Percentiles rank a stretch among this genome's conserved stretches.
phyloP scores from a whole-genome alignment of 208 protist genomes.

The Crithidia fasciculata region DNA sequence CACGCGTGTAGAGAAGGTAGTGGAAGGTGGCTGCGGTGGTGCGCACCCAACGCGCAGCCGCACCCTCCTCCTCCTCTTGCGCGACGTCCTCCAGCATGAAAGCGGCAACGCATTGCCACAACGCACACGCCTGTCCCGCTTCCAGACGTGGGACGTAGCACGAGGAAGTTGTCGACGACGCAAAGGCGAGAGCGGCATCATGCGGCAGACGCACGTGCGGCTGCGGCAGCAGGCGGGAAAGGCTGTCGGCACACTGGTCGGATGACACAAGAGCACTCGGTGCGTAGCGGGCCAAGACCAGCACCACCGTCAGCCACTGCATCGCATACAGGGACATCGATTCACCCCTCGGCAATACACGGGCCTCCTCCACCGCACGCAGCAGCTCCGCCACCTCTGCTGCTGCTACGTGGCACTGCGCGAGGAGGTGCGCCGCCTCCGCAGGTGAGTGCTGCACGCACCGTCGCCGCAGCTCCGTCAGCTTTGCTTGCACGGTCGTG shows the following conservation, averaged over 20 bases:
- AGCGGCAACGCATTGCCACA: slow-evolving; percentile 20
- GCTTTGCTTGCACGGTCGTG: slow-evolving; percentile 17
- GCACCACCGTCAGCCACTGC: slow-evolving; percentile 21
- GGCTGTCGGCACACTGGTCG: slow-evolving; percentile 15
- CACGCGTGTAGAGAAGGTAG: slow-evolving; percentile 6
- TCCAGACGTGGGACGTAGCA: neutral
- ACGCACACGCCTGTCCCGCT: neutral
- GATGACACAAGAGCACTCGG: slow-evolving; percentile 22
- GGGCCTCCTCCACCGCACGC: slow-evolving; percentile 5
- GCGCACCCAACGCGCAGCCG: neutral
- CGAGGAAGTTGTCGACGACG: neutral
- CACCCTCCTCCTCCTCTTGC: neutral
- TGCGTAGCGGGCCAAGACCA: slow-evolving; percentile 13
- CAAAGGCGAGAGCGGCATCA: neutral
- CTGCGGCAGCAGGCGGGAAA: slow-evolving; percentile 16
- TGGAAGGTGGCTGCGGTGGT: slow-evolving; percentile 6
- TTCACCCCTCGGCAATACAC: slow-evolving; percentile 12
- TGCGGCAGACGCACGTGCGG: neutral
- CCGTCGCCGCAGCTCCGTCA: slow-evolving; percentile 25
- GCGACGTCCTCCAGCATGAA: neutral
- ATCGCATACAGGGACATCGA: neutral
- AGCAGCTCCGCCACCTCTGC: slow-evolving; percentile 19
- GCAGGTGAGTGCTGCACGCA: neutral
- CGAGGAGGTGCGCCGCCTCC: slow-evolving; percentile 14
- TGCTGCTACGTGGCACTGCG: slow-evolving; percentile 20